These are phyloP conservation scores for Diospyros lotus DNA, from an alignment of 148 eudicot species.

Conservation along the genomic window DNA sequence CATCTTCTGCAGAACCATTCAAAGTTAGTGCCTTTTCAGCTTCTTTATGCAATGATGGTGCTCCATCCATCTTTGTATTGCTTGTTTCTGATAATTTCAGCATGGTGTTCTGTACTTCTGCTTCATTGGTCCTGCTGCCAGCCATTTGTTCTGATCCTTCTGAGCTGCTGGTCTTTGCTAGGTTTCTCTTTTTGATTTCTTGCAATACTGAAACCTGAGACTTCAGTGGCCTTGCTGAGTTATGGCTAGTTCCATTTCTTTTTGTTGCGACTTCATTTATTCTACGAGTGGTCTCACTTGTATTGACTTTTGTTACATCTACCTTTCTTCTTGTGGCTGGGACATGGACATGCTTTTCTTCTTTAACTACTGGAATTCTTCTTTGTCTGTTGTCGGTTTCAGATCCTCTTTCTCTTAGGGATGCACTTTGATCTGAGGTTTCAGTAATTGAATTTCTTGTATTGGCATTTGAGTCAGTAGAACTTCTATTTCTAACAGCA, in stretches of 20 bases:
- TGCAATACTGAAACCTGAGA: conserved; percentile 25
- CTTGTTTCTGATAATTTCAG: conserved; percentile 18
- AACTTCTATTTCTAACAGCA: conserved; percentile 8
- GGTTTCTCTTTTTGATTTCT: conserved; percentile 32
- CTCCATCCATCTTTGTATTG: conserved; percentile 7
- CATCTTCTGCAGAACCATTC: conserved; percentile 19
- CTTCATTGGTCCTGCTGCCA: conserved; percentile 19
- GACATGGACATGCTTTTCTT: conserved; percentile 24
- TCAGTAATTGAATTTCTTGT: conserved; percentile 16
- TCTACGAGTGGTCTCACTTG: conserved; percentile 25
- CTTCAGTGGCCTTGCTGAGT: conserved; percentile 24
- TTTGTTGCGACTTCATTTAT: conserved; percentile 38
- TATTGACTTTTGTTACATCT: conserved; percentile 16
- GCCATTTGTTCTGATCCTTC: conserved; percentile 21
- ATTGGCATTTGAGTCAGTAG: conserved; percentile 12
- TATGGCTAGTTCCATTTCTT: conserved; percentile 21
- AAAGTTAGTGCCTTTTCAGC: conserved; percentile 14
- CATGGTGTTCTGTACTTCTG: conserved; percentile 13
- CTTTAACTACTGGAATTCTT: conserved; percentile 11
- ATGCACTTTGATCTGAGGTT: conserved; percentile 19
- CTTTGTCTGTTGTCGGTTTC: conserved; percentile 18
- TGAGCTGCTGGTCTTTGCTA: conserved; percentile 16
- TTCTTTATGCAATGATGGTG: conserved; percentile 17
- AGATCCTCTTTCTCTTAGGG: conserved; percentile 16
- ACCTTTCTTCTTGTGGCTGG: conserved; percentile 25